These are phyloP conservation scores for Trichoderma sp. DNA, from an alignment of 2,329 filamentous ascomycete species.

Conservation along the genomic window DNA sequence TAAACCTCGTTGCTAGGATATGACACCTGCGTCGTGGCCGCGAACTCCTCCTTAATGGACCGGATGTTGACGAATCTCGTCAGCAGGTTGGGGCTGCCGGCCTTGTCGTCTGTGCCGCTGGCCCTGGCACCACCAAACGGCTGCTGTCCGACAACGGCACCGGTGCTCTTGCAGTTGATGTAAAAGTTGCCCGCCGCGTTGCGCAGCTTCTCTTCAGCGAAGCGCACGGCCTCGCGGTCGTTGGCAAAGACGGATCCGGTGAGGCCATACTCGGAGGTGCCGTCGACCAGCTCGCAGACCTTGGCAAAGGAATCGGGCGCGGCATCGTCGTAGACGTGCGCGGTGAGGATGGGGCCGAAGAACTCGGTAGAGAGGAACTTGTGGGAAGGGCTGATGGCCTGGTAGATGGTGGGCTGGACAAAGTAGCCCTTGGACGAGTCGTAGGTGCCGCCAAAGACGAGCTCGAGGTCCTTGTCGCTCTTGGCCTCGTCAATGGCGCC, in stretches of 20 bases:
- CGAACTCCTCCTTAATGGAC: conserved; percentile 76
- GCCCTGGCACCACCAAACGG: conserved; percentile 69
- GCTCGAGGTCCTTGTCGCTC: conserved; percentile 68
- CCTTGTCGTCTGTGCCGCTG: conserved; percentile 74
- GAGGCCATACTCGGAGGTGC: conserved; percentile 73
- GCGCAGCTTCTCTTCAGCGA: conserved; percentile 69
- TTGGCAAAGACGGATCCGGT: conserved; percentile 75
- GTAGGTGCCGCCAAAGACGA: conserved; percentile 75
- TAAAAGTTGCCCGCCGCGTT: conserved; percentile 83
- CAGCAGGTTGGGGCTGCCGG: conserved; percentile 64
- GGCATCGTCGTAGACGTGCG: conserved; percentile 77
- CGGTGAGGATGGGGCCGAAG: conserved; percentile 75
- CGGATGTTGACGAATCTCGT: conserved; percentile 67
- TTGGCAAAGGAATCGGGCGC: conserved; percentile 57
- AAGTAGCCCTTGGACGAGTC: conserved; percentile 79
- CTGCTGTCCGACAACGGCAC: conserved; percentile 72
- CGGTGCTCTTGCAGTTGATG: conserved; percentile 80
- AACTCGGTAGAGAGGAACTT: conserved; percentile 75
- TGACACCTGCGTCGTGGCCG: conserved; percentile 59
- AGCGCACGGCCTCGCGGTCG: conserved; percentile 65
- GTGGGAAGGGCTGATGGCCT: conserved; percentile 71
- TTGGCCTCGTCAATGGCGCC: conserved; percentile 79
- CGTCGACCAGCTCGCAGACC: conserved; percentile 65
- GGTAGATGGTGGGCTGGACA: conserved; percentile 81
- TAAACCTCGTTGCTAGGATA: conserved; percentile 73